A percentile compares a stretch with the other conserved stretches of the same genome.
Evolutionary conservation across 441 rosid genomes (phyloP).

Genomic region (Adansonia gregorii): DNA sequence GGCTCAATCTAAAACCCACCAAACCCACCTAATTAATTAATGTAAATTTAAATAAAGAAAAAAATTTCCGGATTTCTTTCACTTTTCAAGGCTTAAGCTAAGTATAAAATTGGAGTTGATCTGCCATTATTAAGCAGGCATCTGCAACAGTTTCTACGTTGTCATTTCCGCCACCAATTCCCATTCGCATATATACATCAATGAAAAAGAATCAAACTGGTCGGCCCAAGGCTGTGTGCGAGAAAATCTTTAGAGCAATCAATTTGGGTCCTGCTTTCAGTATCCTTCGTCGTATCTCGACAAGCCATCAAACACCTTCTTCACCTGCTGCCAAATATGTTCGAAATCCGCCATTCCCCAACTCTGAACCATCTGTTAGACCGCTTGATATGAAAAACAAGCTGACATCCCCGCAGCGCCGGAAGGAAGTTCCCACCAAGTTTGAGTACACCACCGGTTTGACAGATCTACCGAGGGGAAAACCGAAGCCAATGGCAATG

Average conservation of each 20-base stretch:
- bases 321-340: not conserved
- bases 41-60: too few relatives aligned
- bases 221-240: constrained; percentile 27
- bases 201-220: constrained; percentile 38
- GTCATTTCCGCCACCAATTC: not conserved
- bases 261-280: constrained; percentile 30
- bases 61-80: too few relatives aligned
- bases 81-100: not conserved
- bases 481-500: not conserved
- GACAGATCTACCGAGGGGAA: not conserved
- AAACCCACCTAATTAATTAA: too few relatives aligned
- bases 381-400: not conserved
- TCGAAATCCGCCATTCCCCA: too few relatives aligned
- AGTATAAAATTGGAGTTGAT: not conserved
- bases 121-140: not conserved
- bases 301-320: constrained; percentile 7
- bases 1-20: too few relatives aligned
- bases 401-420: not conserved
- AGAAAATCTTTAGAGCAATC: constrained; percentile 39
- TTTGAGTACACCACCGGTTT: not conserved
- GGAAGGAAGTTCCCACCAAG: constrained; percentile 21
- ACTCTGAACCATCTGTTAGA: too few relatives aligned
- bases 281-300: constrained; percentile 33
- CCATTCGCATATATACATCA: not conserved
- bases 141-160: constrained; percentile 10